Evolutionary conservation across 768 basidiomycete species (phyloP), one percentile per base, ranked within the genome.

Genomic region (Phlebiopsis gigantea): DNA sequence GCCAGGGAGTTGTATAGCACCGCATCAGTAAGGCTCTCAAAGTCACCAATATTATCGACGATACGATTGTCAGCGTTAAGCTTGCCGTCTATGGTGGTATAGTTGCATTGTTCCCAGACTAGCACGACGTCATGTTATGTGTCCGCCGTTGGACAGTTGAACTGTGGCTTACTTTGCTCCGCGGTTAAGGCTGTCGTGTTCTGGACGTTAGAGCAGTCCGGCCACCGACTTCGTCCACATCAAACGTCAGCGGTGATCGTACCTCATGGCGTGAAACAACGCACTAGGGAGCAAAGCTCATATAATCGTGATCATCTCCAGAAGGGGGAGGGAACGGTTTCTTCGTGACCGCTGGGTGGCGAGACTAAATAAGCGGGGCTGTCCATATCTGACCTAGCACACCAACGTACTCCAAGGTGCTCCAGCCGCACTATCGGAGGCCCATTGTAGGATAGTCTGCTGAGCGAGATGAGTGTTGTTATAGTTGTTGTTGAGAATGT

Each of bases 221-320:
- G 84, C 84, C 85, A 85, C 68, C 73, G 79, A 57, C 82, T 83
- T 56, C n/a, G 1, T 9, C 7, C 30, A n/a, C 0, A 26, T n/a
- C 30, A 24, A 29, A 22, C 3, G n/a, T 10, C 4, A 12, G 14
- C 28, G 5, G 12, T 43, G 8, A 48, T 28, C 56, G 5, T 46
- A 48, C 34, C 47, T 43, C 24, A 17, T 5, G 29, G 34, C 4
- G 10, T 14, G 12, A 39, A 10, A 45, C 14, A 34, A 66, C 81
- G 46, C 67, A 85, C 84, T 86, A 87, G 41, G 85, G 84, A 14
- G 83, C 80, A 80, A 82, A 85, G 65, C 83, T 85, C 78, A 86
- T 75, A 64, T 84, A 87, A 63, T 85, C 84, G 58, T 83, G 80
- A 30, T 73, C 73, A 63, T 82, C 72, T 1, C 80, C 80, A 19